Evolutionary conservation across 306 rosid species (phyloP), one percentile per base, ranked within the genome.

Genomic region (Malus asiatica): DNA sequence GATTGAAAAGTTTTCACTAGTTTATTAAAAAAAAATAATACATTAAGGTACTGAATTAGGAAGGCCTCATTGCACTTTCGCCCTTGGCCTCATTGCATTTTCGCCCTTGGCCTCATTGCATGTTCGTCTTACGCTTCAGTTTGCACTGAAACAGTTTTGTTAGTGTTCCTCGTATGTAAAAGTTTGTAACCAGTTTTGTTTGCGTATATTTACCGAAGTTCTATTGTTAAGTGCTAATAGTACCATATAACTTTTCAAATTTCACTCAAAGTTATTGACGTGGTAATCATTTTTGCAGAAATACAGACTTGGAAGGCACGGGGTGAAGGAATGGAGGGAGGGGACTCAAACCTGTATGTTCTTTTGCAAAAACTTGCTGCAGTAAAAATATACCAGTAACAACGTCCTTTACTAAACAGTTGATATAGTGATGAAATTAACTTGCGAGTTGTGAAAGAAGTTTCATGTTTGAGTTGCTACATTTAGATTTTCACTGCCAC

Each of bases 251-350:
- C 7, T 48, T 15, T 48, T 48, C 16, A 15, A 48, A 48, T 8
- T 19, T 72, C 42, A 40, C 16, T 59, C 40, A 53, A 60, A 44
- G 70, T 61, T 19, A 16, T 59, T 40, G 58, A 59, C 27, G 68
- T 59, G 55, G 22, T 45, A 27, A 62, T 40, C 66, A 32, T 69
- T 10, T 29, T 20, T 60, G 62, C 70, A 77, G 80, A 77, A 69
- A 51, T 77, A 77, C 80, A 69, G 80, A 77, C 75, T 68, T 59
- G 75, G 80, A 38, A 76, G 35, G 55, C 42, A 25, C 55, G 20
- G 27, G 14, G 13, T 60, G 69, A 77, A 69, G 70, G 75, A 77
- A 46, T 69, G 75, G 80, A 69, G 29, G n/a, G 69, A 59, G 22
- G 63, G 15, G 23, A 20, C 51, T 30, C 23, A 33, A 3, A 38